Conservation (phyloP, 768 basidiomycete genomes). For the Hemileccinum impolitum region DNA sequence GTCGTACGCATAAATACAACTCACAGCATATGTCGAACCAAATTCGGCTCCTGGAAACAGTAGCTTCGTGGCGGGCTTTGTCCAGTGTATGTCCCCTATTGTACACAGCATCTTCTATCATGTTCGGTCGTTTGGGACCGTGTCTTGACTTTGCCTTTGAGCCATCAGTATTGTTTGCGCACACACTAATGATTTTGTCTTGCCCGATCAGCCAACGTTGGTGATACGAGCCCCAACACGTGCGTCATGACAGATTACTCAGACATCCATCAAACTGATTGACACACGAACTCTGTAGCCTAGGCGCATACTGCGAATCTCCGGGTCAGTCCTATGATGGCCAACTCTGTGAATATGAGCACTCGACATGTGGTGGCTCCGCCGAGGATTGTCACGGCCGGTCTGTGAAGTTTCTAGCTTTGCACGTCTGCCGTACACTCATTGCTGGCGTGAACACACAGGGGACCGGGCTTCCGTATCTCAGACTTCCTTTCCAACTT, state of each 20-base stretch:
- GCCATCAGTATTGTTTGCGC: not conserved
- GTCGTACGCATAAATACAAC: too few species aligned
- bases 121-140: not conserved
- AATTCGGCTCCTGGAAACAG: slow-evolving; percentile 62
- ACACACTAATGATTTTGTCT: not conserved
- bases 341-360: slow-evolving; percentile 61
- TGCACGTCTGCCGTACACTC: not conserved
- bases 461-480: slow-evolving; percentile 71
- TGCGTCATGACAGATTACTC: slow-evolving; percentile 33
- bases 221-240: slow-evolving; percentile 80
- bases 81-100: slow-evolving; percentile 52
- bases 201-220: slow-evolving; percentile 62
- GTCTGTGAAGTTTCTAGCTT: slow-evolving; percentile 32
- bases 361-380: slow-evolving; percentile 72
- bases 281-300: slow-evolving; percentile 31
- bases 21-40: slow-evolving; percentile 60
- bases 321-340: slow-evolving; percentile 70
- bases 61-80: slow-evolving; percentile 71
- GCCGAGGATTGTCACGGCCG: slow-evolving; percentile 69
- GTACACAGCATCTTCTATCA: not conserved
- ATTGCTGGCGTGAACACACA: slow-evolving; percentile 19
- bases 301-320: slow-evolving; percentile 73
- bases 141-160: not conserved
- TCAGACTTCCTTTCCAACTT: slow-evolving; percentile 76
- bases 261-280: not conserved